phyloP scores from a whole-genome alignment of 345 rosid species.

The Aurinia saxatilis region DNA sequence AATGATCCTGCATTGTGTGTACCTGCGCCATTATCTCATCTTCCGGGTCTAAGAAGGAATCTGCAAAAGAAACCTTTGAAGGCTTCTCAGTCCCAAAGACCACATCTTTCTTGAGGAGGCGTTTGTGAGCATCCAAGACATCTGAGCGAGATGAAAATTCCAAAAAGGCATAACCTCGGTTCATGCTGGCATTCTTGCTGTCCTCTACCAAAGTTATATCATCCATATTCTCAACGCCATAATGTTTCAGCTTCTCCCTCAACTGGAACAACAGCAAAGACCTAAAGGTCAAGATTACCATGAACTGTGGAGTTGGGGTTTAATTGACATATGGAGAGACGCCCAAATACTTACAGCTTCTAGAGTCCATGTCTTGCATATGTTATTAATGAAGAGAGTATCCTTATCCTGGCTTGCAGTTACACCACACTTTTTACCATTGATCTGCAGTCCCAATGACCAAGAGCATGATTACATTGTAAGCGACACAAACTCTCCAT shows the following conservation, averaged over 20 bases:
- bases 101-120: slow-evolving; percentile 86
- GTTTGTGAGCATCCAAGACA: slow-evolving; percentile 90
- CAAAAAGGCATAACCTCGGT: slow-evolving; percentile 96
- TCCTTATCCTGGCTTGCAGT: slow-evolving; percentile 93
- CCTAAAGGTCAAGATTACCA: slow-evolving; percentile 22
- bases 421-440: slow-evolving; percentile 96
- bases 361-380: slow-evolving; percentile 89
- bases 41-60: slow-evolving; percentile 88
- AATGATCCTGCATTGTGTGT: slow-evolving; percentile 27
- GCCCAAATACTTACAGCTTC: slow-evolving; percentile 81
- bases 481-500: slow-evolving; percentile 27
- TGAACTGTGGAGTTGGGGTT: slow-evolving; percentile 21
- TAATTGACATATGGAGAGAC: slow-evolving; percentile 23
- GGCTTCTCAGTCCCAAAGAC: slow-evolving; percentile 93
- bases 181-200: slow-evolving; percentile 74
- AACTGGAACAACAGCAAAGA: slow-evolving; percentile 55
- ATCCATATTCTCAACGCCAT: slow-evolving; percentile 82
- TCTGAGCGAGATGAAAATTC: slow-evolving; percentile 91
- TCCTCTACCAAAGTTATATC: slow-evolving; percentile 93
- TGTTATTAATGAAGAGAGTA: slow-evolving; percentile 93
- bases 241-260: slow-evolving; percentile 94
- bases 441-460: slow-evolving; percentile 66
- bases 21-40: slow-evolving; percentile 99
- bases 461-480: slow-evolving; percentile 25
- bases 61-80: slow-evolving; percentile 95